Base-by-base conservation (phyloP, 345 rosid genomes). In the Citrus mangshanensis region DNA sequence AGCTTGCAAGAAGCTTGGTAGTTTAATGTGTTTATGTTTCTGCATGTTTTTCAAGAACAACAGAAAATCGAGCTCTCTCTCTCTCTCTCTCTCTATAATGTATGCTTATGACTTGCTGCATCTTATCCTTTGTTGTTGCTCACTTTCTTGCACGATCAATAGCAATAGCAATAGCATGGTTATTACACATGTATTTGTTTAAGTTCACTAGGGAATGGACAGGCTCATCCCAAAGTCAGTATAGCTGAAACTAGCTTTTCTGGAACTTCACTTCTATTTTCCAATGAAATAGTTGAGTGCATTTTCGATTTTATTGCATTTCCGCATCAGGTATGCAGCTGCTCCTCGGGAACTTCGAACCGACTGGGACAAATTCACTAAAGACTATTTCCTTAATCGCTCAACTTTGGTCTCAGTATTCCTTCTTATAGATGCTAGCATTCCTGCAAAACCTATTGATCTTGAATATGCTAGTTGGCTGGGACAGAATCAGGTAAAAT, bases 391-490 rank as follows among this genome's bases (percentile, higher is more conserved):
- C 84, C 90, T 93, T 35, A 91, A 90, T 80, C 94, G 97, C 19
- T 88, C 97, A 77, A 89, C 97, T 0, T 80, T 93, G 78, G 97
- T 92, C 79, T 91, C 95, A 7, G 98, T 93, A 6, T 93, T 95
- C 87, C 91, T 95, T 77, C 97, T 95, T 42, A 82, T 93, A 70
- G 99, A 95, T 87, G 98, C 98, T 58, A 95, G 98, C 81, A 95
- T 95, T 81, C 94, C 99, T 72, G 88, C 89, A 4, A 95, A 95
- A 90, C 79, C 83, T 35, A 92, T 95, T 18, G 99, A 95, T 83
- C 97, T 95, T 19, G 98, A 93, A 21, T 95, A 93, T 83, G 99
- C 98, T 28, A 92, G 97, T 76, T 95, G 99, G 99, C 91, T 95
- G 80, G 97, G 98, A 69, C 89, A 92, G 85, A 95, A 95, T 84